These are phyloP conservation scores for Neurospora sp. DNA, from an alignment of 495 filamentous ascomycete genomes.

Conservation along the genomic window DNA sequence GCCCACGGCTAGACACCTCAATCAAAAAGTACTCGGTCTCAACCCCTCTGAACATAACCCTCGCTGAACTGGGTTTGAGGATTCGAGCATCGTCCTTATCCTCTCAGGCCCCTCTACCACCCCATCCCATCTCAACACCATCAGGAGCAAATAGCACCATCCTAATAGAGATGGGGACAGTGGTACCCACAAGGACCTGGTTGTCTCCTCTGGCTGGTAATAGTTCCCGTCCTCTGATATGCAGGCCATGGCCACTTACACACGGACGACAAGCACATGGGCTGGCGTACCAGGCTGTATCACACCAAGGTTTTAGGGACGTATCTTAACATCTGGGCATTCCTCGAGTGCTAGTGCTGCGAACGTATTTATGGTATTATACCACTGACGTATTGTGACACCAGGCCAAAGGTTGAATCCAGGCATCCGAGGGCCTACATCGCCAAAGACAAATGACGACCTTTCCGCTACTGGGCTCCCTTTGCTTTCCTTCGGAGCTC, in stretches of 20 bases:
- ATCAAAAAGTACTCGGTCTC: no score
- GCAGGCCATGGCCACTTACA: neutral
- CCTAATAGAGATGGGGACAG: neutral
- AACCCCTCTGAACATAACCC: no score
- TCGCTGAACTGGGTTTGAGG: neutral
- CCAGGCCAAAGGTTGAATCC: neutral
- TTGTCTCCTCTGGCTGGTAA: neutral
- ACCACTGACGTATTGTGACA: neutral
- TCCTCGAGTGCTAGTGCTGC: neutral
- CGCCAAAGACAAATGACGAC: neutral
- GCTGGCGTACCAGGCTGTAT: neutral
- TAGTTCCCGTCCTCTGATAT: neutral
- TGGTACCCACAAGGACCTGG: neutral
- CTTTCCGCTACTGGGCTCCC: neutral
- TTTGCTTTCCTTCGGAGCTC: slow-evolving; percentile 42
- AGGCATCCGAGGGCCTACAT: neutral
- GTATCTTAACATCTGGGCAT: neutral
- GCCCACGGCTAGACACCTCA: no score
- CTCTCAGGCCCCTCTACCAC: neutral
- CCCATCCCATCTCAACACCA: neutral
- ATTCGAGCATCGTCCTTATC: neutral
- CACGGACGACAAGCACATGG: neutral
- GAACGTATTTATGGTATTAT: neutral
- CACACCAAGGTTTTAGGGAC: neutral
- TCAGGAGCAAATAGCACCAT: neutral